These are phyloP conservation scores for Apiospora sp. DNA, from an alignment of 2,329 filamentous ascomycete genomes.

Conservation along the genomic window DNA sequence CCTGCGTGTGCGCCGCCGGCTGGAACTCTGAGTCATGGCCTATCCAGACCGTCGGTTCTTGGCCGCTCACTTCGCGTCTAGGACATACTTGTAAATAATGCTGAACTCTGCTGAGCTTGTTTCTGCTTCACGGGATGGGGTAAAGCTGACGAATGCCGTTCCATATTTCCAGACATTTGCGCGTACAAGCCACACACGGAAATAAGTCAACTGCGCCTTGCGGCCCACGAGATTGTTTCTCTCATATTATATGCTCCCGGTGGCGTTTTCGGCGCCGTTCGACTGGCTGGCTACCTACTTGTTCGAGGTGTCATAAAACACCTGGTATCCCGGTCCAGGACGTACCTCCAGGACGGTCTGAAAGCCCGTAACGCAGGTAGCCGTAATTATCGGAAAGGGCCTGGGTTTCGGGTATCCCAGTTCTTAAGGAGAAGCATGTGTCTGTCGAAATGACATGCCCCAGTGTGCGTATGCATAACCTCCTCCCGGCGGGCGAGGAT, in stretches of 20 bases:
- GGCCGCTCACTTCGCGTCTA: background rate
- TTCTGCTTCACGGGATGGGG: conserved; percentile 3
- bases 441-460: conserved; percentile 18
- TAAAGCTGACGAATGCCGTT: conserved; percentile 12
- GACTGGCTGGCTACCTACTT: conserved; percentile 17
- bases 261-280: conserved; percentile 12
- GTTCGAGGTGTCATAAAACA: conserved; percentile 17
- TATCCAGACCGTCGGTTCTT: conserved; percentile 11
- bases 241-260: conserved; percentile 19
- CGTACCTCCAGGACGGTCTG: conserved; percentile 1
- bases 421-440: background rate
- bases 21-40: background rate
- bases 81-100: background rate
- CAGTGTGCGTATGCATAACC: conserved; percentile 10
- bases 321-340: background rate
- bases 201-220: conserved; percentile 21
- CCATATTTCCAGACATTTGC: conserved; percentile 17
- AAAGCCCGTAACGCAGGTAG: conserved; percentile 22
- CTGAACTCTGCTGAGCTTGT: background rate
- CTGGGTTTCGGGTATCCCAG: conserved; percentile 21
- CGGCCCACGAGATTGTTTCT: conserved; percentile 21
- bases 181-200: conserved; percentile 20
- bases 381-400: conserved; percentile 23
- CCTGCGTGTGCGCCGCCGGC: background rate
- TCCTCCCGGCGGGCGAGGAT: conserved; percentile 12